These are phyloP conservation scores for Saccharomycopsis sp. DNA, from an alignment of 805 yeast species.

Conservation along the genomic window DNA sequence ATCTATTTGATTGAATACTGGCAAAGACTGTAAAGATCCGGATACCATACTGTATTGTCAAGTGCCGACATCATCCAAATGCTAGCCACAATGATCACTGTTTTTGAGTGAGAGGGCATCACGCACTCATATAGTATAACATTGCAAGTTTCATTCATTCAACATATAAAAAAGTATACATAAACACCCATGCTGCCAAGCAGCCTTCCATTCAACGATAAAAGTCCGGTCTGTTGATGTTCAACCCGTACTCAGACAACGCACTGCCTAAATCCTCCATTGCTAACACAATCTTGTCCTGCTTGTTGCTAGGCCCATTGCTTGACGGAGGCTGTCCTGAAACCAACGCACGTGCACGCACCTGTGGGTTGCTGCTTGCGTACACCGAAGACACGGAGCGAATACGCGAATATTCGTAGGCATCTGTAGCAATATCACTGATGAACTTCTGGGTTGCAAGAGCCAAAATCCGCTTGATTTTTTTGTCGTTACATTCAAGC, in stretches of 20 bases:
- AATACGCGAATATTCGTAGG: conserved; percentile 90
- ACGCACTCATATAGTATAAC: too few relatives aligned
- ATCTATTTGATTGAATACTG: too few relatives aligned
- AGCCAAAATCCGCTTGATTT: conserved; percentile 79
- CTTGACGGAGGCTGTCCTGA: conserved; percentile 42
- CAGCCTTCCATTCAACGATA: too few relatives aligned
- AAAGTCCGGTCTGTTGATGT: conserved; percentile 87
- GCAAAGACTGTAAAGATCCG: too few relatives aligned
- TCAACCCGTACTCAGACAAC: conserved; percentile 84
- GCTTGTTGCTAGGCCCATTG: conserved; percentile 36
- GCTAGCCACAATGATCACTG: too few relatives aligned
- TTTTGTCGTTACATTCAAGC: conserved; percentile 67
- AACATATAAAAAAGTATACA: background rate
- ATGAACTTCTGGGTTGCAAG: conserved; percentile 94
- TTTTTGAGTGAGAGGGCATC: too few relatives aligned
- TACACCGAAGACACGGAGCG: conserved; percentile 85
- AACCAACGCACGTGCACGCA: conserved; percentile 68
- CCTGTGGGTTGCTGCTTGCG: conserved; percentile 78
- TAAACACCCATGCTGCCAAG: too few relatives aligned
- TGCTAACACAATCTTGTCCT: conserved; percentile 79
- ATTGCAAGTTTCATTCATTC: background rate
- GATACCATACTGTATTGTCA: too few relatives aligned
- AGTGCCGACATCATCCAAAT: too few relatives aligned
- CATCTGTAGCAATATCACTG: conserved; percentile 91
- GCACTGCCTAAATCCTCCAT: conserved; percentile 93